Percentiles rank a stretch among this genome's conserved stretches.
Evolutionary conservation across 164 flowering plant species (phyloP).

Genomic region (Chloranthus sessilifolius): DNA sequence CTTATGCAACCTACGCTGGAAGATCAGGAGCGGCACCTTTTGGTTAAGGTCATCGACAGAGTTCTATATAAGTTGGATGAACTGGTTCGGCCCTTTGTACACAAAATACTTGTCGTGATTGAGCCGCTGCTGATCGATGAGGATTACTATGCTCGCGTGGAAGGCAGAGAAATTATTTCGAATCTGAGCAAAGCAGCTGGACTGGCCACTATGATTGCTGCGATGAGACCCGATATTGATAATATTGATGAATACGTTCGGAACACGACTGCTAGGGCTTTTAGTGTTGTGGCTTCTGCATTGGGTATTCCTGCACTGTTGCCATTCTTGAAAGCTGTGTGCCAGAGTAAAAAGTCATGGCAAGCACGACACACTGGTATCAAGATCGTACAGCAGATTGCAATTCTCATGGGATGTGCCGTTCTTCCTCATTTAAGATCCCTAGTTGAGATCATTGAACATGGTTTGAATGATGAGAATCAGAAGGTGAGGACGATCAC

Average conservation of each 20-base stretch:
- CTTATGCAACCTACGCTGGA: slow-evolving; percentile 98
- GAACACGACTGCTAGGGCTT: slow-evolving; percentile 97
- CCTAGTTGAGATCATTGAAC: slow-evolving; percentile 93
- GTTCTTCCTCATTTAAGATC: slow-evolving; percentile 93
- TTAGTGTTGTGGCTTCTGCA: slow-evolving; percentile 99
- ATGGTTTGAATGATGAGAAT: slow-evolving; percentile 93
- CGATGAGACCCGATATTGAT: slow-evolving; percentile 98
- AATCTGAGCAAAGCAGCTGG: slow-evolving; percentile 99
- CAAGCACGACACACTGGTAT: slow-evolving; percentile 99
- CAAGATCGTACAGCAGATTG: slow-evolving; percentile 97
- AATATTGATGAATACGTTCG: slow-evolving; percentile 98
- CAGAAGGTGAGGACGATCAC: slow-evolving; percentile 98
- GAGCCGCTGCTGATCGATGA: slow-evolving; percentile 98
- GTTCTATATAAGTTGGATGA: slow-evolving; percentile 96
- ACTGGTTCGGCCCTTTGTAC: slow-evolving; percentile 92
- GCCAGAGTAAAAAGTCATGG: slow-evolving; percentile 99
- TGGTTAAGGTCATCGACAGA: slow-evolving; percentile 97
- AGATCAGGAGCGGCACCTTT: slow-evolving; percentile 96
- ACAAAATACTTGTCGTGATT: slow-evolving; percentile 91
- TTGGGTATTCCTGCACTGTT: slow-evolving; percentile 92
- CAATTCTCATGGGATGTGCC: slow-evolving; percentile 96
- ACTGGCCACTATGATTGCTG: slow-evolving; percentile 99
- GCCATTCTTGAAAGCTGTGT: slow-evolving; percentile 94
- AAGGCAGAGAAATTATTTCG: slow-evolving; percentile 95
- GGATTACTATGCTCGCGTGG: slow-evolving; percentile 97